A percentile compares a stretch with the other conserved stretches of the same genome.
These are phyloP conservation scores for Russula sp. DNA, from an alignment of 768 basidiomycete genomes.

Conservation along the genomic window DNA sequence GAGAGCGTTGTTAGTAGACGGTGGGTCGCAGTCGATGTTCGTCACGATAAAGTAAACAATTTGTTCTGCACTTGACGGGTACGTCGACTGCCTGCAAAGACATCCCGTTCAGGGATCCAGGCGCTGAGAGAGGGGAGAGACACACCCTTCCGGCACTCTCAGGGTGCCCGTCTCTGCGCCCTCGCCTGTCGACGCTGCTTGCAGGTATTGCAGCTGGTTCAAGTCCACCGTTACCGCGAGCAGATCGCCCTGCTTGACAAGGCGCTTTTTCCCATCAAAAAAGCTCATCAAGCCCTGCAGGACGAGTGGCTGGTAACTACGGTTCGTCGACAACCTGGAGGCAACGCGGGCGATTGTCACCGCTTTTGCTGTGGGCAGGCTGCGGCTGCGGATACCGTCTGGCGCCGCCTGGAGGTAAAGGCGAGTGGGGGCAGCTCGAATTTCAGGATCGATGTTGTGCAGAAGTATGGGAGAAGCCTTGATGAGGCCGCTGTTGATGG, in stretches of 20 bases:
- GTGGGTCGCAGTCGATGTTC: constrained; percentile 60
- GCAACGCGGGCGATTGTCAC: constrained; percentile 78
- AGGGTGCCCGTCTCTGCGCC: constrained; percentile 4
- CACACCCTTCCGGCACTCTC: constrained; percentile 6
- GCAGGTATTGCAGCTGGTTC: constrained; percentile 32
- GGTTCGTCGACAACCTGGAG: constrained; percentile 63
- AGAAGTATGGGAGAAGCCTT: constrained; percentile 47
- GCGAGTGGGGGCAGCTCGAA: constrained; percentile 27
- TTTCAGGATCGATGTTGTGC: constrained; percentile 42
- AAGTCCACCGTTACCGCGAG: constrained; percentile 60
- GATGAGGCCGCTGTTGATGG: constrained; percentile 34
- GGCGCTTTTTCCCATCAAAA: constrained; percentile 47
- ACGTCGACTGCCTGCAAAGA: constrained; percentile 4
- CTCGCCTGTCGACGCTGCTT: constrained; percentile 1
- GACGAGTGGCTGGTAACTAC: constrained; percentile 56
- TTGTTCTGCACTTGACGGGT: constrained; percentile 33
- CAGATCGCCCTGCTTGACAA: constrained; percentile 71
- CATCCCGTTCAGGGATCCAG: neutral
- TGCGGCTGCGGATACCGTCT: constrained; percentile 51
- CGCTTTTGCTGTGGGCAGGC: constrained; percentile 60
- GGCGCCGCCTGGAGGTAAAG: constrained; percentile 45
- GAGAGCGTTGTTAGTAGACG: constrained; percentile 33
- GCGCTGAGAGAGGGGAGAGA: neutral
- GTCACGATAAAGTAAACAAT: constrained; percentile 75
- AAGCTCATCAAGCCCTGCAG: constrained; percentile 55